Percentiles rank a stretch among this genome's conserved stretches.
These are phyloP conservation scores for Aspergillus sp. DNA, from an alignment of 2,329 filamentous ascomycete species.

Conservation along the genomic window DNA sequence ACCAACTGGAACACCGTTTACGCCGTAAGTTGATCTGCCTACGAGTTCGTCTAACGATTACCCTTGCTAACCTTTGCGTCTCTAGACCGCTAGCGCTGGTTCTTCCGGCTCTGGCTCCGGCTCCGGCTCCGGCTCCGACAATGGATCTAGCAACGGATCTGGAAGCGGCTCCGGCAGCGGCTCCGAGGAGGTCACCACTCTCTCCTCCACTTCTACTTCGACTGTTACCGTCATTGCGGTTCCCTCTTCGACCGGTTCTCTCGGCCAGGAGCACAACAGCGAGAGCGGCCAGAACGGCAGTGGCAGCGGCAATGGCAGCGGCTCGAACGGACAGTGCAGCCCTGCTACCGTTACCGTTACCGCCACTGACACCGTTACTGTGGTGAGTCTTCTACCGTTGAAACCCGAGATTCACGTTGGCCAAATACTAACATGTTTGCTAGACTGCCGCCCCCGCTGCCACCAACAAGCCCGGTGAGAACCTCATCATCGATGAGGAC, in stretches of 20 bases:
- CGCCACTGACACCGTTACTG: slow-evolving; percentile 35
- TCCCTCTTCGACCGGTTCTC: slow-evolving; percentile 15
- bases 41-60: too few relatives aligned
- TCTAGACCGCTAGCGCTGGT: not conserved
- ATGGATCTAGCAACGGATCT: not conserved
- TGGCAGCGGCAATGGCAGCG: slow-evolving; percentile 1
- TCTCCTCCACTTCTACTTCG: slow-evolving; percentile 31
- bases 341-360: slow-evolving; percentile 31
- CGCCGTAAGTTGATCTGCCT: slow-evolving; percentile 21
- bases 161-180: not conserved
- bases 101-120: not conserved
- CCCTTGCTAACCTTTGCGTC: not conserved
- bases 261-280: slow-evolving; percentile 10
- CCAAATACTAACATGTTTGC: not conserved
- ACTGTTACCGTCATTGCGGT: slow-evolving; percentile 26
- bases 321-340: slow-evolving; percentile 7
- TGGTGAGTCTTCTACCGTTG: slow-evolving; percentile 25
- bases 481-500: slow-evolving; percentile 7
- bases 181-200: slow-evolving; percentile 26
- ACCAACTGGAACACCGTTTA: slow-evolving; percentile 28
- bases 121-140: not conserved
- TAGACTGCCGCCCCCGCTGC: slow-evolving; percentile 10
- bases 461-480: slow-evolving; percentile 10
- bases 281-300: slow-evolving; percentile 5
- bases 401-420: not conserved